Base-by-base conservation (phyloP, 768 basidiomycete species). In the Coprinellus aureogranulatus region DNA sequence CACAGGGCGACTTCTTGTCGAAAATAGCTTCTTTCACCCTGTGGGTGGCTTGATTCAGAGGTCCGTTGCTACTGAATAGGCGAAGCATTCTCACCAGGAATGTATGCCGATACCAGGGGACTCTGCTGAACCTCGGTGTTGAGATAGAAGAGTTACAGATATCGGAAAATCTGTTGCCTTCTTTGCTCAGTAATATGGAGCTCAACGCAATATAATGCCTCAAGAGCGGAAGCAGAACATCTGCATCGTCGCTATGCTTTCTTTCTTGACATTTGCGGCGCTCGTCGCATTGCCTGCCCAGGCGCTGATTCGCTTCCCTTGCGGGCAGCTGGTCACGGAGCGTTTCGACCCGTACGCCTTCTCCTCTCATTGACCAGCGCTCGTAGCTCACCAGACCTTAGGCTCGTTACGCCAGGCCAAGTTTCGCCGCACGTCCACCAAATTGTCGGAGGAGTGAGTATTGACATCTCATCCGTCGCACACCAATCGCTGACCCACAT, bases 341-440 rank as follows among this genome's bases (percentile, higher is more conserved):
- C 18, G 50, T 6, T 27, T 52, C 23, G 50, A 52, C 50, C 50
- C 50, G 50, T 52, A n/a, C 9, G 50, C 26, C 18, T 4, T 28
- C 22, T 14, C 10, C 16, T 25, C 34, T 52, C 50, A 4, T 34
- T 14, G n/a, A 34, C 12, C 30, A 12, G 30, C 28, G 18, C 28
- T 30, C 27, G 18, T 11, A 34, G 8, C 30, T 52, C 20, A 52
- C 50, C 4, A 23, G 4, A 14, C 10, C 23, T 11, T 20, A 52
- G 50, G 20, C 50, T 52, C 23, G 50, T 52, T 4, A 52, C 50
- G 14, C 50, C 50, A 11, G 50, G 50, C 4, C 18, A 52, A 34
- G 50, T 52, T 14, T 52, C 50, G 30, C 50, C 50, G 14, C 50
- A 52, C 28, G 50, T 52, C 9, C 50, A 52, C 50, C 50, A 52